Evolutionary conservation across 2,329 filamentous ascomycete genomes (phyloP), one percentile per base, ranked within the genome.

Genomic region (Penicillium polonicum): DNA sequence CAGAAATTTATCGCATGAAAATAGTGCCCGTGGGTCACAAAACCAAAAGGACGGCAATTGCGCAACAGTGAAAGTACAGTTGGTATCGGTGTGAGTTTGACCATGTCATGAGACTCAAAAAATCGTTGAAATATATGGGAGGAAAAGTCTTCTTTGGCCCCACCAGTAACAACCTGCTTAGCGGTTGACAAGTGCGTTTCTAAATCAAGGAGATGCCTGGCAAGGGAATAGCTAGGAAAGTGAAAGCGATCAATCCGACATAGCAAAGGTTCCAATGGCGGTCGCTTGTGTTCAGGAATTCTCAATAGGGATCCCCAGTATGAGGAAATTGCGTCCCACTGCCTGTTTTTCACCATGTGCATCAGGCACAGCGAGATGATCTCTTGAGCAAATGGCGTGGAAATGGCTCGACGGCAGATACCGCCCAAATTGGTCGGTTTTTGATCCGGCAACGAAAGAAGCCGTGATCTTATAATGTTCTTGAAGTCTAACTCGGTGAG

Each of bases 401-500:
- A 51, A 46, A 66, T 65, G 12, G 79, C 78, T 63, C 79, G 70
- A 39, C 74, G 62, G 55, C 79, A 78, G n/a, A 82, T 64, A 15
- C 65, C 55, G 12, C 76, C 69, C 12, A 79, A 73, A 36, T 27
- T 13, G 4, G 0, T 2, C 23, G 49, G 35, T 17, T 3, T 73
- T 72, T 5, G 2, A 7, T 15, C 75, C 58, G 57, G 77, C 70
- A 21, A 79, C 68, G n/a, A 63, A 67, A 27, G 45, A 17, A 83
- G 60, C 58, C 79, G 75, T 23, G 82, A 76, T 43, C 72, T 71
- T 23, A 80, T 74, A 27, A 78, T 74, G 41, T 73, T 67, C 51
- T 74, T 66, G 65, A 83, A 85, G 52, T 80, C 76, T 5, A 72
- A 69, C 8, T 70, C 63, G 2, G 71, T 74, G 27, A 80, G 77